These are phyloP conservation scores for Cryptosporidium canis DNA, from an alignment of 169 alveolate species.

Conservation along the genomic window DNA sequence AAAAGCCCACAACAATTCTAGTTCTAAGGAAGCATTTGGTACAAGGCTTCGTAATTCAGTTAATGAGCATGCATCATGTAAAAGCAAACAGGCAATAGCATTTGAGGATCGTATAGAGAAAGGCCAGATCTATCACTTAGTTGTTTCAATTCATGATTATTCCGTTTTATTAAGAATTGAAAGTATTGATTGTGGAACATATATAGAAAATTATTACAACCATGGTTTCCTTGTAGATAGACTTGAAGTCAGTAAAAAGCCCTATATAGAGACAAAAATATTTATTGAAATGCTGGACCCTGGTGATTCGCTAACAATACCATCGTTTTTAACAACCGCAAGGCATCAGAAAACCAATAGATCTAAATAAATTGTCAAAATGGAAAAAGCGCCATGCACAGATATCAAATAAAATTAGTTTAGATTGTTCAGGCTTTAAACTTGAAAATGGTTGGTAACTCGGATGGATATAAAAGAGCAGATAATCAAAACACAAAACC, in stretches of 20 bases:
- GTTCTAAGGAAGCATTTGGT: background rate
- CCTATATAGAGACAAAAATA: conserved; percentile 64
- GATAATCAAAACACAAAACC: background rate
- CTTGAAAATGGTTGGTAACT: conserved; percentile 14
- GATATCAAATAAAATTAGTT: background rate
- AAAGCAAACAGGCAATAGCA: background rate
- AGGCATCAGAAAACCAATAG: conserved; percentile 21
- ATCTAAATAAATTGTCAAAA: conserved; percentile 61
- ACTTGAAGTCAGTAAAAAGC: conserved; percentile 58
- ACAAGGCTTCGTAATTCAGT: background rate
- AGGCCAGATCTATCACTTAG: conserved; percentile 63
- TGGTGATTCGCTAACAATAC: conserved; percentile 51
- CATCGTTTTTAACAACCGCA: conserved; percentile 25
- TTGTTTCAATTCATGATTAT: conserved; percentile 62
- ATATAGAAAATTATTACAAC: conserved; percentile 55
- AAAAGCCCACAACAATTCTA: background rate
- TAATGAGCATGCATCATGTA: background rate
- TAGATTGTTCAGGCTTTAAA: background rate
- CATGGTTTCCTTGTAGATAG: conserved; percentile 64
- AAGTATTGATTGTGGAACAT: conserved; percentile 45
- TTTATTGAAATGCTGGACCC: conserved; percentile 66
- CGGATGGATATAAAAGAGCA: conserved; percentile 24
- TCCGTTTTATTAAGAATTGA: conserved; percentile 47
- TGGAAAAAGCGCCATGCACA: conserved; percentile 22
- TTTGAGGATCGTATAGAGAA: conserved; percentile 14